Evolutionary conservation across 441 rosid genomes (phyloP).

Genomic region (Populus trichocarpa): DNA sequence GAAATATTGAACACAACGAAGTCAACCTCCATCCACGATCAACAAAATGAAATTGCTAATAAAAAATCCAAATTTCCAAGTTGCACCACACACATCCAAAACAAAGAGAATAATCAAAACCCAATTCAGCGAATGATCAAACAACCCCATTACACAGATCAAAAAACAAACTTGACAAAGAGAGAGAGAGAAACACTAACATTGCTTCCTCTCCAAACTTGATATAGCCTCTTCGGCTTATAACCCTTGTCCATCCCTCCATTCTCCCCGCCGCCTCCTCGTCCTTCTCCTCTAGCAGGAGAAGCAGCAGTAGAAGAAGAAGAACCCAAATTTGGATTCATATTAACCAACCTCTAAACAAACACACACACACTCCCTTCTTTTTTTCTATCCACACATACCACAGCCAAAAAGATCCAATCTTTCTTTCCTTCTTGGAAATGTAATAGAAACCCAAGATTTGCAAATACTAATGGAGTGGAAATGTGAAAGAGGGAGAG

Average conservation of each 20-base stretch:
- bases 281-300: neutral
- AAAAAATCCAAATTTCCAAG: neutral
- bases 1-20: neutral
- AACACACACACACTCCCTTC: neutral
- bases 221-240: slow-evolving; percentile 70
- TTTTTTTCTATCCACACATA: neutral
- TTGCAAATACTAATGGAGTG: neutral
- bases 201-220: slow-evolving; percentile 86
- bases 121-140: slow-evolving; percentile 8
- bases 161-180: neutral
- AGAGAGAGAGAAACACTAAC: slow-evolving; percentile 33
- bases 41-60: neutral
- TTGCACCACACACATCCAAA: neutral
- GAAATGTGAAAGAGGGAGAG: neutral
- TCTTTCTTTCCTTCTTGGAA: neutral
- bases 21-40: neutral
- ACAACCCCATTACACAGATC: neutral
- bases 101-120: neutral
- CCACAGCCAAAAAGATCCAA: neutral
- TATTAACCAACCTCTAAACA: neutral
- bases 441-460: neutral
- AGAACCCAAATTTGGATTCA: slow-evolving; percentile 18
- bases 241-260: neutral
- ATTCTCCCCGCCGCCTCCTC: neutral
- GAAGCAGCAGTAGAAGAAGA: neutral